Percentiles rank a stretch among this genome's conserved stretches.
Evolutionary conservation across 495 filamentous ascomycete genomes (phyloP).

Genomic region (Physcia stellaris): DNA sequence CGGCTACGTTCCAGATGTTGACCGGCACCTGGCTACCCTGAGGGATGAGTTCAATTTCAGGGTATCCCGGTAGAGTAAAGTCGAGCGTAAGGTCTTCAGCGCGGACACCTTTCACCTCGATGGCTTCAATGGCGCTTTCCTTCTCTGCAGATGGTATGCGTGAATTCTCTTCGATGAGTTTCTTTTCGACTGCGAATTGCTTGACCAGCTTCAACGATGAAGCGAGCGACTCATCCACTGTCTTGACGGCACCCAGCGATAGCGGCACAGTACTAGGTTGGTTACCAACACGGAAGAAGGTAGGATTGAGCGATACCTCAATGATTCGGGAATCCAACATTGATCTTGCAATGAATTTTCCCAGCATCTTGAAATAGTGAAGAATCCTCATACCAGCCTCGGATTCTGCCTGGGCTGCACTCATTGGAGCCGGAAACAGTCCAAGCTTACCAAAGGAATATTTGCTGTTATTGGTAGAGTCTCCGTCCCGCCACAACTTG

Average conservation of each 20-base stretch:
- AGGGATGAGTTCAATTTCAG: conserved; percentile 68
- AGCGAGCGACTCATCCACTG: conserved; percentile 77
- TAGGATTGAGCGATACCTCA: conserved; percentile 93
- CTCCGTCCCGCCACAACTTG: conserved; percentile 89
- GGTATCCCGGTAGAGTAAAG: conserved; percentile 90
- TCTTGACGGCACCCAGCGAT: conserved; percentile 81
- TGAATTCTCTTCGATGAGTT: conserved; percentile 57
- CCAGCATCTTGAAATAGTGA: conserved; percentile 82
- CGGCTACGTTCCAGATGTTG: conserved; percentile 77
- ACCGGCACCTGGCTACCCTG: conserved; percentile 60
- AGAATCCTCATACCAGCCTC: conserved; percentile 74
- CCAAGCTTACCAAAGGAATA: conserved; percentile 79
- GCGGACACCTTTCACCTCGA: conserved; percentile 55
- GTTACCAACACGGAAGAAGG: conserved; percentile 90
- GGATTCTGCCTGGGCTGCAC: conserved; percentile 54
- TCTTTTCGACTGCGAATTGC: conserved; percentile 73
- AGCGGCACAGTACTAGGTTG: conserved; percentile 59
- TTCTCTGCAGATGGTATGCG: conserved; percentile 53
- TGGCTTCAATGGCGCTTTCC: conserved; percentile 46
- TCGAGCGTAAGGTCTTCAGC: conserved; percentile 86
- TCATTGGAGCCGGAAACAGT: conserved; percentile 88
- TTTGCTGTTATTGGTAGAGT: conserved; percentile 59
- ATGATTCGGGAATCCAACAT: conserved; percentile 99
- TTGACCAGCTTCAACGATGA: conserved; percentile 78
- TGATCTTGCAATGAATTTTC: conserved; percentile 93